Base-by-base conservation (phyloP, 2,329 filamentous ascomycete species). In the Alternaria brassicae region DNA sequence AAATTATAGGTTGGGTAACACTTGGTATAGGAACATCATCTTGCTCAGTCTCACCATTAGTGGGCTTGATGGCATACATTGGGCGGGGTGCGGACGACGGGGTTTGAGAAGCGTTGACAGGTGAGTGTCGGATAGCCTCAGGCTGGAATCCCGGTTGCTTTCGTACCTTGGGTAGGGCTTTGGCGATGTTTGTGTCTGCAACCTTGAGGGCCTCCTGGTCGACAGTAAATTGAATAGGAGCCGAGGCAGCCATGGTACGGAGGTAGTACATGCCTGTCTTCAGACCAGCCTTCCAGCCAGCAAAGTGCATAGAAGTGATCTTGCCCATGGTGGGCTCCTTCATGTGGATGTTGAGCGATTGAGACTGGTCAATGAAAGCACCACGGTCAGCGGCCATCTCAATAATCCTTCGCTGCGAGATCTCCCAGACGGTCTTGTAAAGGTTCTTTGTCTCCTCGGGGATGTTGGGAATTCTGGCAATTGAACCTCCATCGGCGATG, bases 241-340 rank as follows among this genome's bases (percentile, higher is more conserved):
- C 93, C 17, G 93, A 93, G 34, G 95, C 95, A 65, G 95, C 95
- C 88, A 96, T 95, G 47, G 95, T 99, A 73, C 95, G 92, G 71
- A 99, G 89, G 82, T 99, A 99, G 89, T 99, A 99, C 95, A 99
- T 98, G 84, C 95, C 95, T 34, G 95, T 99, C 90, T 99, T 99
- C 70, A 99, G 88, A 75, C 95, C 95, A 68, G 98, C 89, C 86
- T 98, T 99, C 95, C 95, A 99, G 72, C 95, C 95, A 48, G 95
- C 88, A 77, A 99, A 99, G 84, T 99, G 95, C 95, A 99, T 99
- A 79, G 91, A 95, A 60, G 95, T 99, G 80, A 99, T 97, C 87
- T 99, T 99, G 82, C 95, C 95, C 94, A 99, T 98, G 51, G 93
- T 97, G 40, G 95, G 95, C 75, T 98, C 94, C 81, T 96, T 96